These are phyloP conservation scores for Ogataea haglerorum DNA, from an alignment of 805 yeast species.

Conservation along the genomic window DNA sequence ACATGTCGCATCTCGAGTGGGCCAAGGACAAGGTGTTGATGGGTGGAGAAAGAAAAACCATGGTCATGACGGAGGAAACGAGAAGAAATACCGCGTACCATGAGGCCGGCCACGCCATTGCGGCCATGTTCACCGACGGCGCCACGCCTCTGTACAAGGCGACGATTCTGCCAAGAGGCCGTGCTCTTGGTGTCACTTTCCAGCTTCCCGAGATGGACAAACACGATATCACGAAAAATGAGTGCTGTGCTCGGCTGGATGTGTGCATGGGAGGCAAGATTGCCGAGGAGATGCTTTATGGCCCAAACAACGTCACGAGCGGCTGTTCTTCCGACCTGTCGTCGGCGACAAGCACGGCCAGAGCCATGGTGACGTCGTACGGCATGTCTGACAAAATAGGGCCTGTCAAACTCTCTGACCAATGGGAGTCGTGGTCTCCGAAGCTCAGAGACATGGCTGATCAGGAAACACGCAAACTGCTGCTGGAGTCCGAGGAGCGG, in stretches of 20 bases:
- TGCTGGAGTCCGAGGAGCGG: constrained; percentile 75
- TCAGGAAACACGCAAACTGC: constrained; percentile 76
- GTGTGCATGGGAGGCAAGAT: constrained; percentile 99
- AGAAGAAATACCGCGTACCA: constrained; percentile 94
- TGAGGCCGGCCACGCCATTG: constrained; percentile 99
- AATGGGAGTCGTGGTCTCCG: constrained; percentile 95
- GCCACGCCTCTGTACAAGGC: constrained; percentile 97
- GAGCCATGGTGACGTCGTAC: constrained; percentile 94
- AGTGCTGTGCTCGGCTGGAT: constrained; percentile 87
- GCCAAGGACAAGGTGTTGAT: constrained; percentile 96
- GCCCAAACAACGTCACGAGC: constrained; percentile 87
- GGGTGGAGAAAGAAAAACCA: constrained; percentile 97
- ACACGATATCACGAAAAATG: constrained; percentile 85
- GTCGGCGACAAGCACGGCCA: constrained; percentile 86
- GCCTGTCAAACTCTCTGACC: constrained; percentile 83
- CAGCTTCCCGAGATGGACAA: constrained; percentile 98
- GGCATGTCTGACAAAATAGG: constrained; percentile 96
- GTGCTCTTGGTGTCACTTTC: constrained; percentile 95
- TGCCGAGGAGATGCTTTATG: constrained; percentile 92
- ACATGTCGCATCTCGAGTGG: constrained; percentile 94
- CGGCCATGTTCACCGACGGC: constrained; percentile 92
- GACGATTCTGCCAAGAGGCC: constrained; percentile 93
- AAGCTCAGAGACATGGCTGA: constrained; percentile 87
- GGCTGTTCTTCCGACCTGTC: constrained; percentile 93
- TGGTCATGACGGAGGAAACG: constrained; percentile 96